These are phyloP conservation scores for Yarrowia porcina DNA, from an alignment of 805 yeast species.

Conservation along the genomic window DNA sequence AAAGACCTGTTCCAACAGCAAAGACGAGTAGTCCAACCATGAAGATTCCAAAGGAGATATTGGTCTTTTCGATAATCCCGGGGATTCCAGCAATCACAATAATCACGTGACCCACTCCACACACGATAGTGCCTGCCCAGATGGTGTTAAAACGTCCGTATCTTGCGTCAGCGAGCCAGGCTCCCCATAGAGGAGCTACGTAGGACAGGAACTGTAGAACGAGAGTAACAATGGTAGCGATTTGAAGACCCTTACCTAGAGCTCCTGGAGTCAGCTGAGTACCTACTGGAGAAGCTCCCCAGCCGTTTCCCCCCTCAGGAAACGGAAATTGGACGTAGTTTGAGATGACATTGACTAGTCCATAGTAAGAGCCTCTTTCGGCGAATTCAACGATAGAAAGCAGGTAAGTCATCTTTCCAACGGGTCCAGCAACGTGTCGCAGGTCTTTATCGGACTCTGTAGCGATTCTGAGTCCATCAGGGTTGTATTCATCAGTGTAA, in stretches of 20 bases:
- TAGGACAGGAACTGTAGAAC: not conserved
- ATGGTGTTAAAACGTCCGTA: conserved; percentile 51
- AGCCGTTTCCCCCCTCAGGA: conserved; percentile 47
- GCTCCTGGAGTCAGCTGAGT: conserved; percentile 50
- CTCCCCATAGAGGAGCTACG: conserved; percentile 42
- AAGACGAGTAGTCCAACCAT: conserved; percentile 27
- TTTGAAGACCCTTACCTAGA: conserved; percentile 46
- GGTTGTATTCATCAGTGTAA: conserved; percentile 8
- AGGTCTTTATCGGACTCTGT: conserved; percentile 14
- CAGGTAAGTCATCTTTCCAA: conserved; percentile 26
- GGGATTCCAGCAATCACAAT: conserved; percentile 52
- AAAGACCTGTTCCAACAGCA: conserved; percentile 48
- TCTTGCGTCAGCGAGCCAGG: conserved; percentile 51
- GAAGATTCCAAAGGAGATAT: conserved; percentile 39
- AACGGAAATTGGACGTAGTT: conserved; percentile 53
- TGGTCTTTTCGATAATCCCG: conserved; percentile 30
- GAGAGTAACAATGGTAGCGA: conserved; percentile 48
- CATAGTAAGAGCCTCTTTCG: conserved; percentile 55
- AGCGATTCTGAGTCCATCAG: conserved; percentile 1
- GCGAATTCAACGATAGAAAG: conserved; percentile 47
- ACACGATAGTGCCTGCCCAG: conserved; percentile 49
- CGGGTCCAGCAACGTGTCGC: conserved; percentile 27
- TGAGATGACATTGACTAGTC: conserved; percentile 45
- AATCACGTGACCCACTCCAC: conserved; percentile 48
- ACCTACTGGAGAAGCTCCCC: conserved; percentile 43